phyloP scores from a whole-genome alignment of 768 basidiomycete genomes.

The Mycena epipterygia region DNA sequence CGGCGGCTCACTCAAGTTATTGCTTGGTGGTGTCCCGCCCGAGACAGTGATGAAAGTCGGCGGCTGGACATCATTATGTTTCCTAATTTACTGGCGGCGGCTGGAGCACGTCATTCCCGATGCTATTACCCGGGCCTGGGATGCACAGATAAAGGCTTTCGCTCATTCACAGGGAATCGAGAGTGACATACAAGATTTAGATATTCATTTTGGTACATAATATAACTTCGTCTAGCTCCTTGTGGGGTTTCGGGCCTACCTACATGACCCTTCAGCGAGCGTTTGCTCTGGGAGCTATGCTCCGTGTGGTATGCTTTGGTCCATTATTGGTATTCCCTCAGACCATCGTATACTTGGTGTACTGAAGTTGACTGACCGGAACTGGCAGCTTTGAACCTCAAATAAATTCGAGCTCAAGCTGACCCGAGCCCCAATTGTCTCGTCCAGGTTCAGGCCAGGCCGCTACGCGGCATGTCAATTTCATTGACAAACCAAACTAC shows the following conservation, averaged over 20 bases:
- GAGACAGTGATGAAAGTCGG: conserved; percentile 20
- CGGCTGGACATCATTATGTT: conserved; percentile 20
- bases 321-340: conserved; percentile 9
- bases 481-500: background rate
- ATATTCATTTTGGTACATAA: conserved; percentile 1
- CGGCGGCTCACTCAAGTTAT: conserved; percentile 10
- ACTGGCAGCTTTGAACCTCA: background rate
- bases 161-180: background rate
- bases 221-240: conserved; percentile 13
- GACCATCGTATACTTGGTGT: conserved; percentile 21
- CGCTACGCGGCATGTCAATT: background rate
- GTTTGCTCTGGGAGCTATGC: conserved; percentile 27
- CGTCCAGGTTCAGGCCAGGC: background rate
- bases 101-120: conserved; percentile 15
- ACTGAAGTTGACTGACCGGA: conserved; percentile 15
- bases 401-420: background rate
- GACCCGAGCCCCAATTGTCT: background rate
- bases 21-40: conserved; percentile 10
- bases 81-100: background rate
- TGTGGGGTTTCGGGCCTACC: background rate
- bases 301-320: conserved; percentile 27
- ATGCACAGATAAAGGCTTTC: conserved; percentile 3
- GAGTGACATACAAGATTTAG: background rate
- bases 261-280: conserved; percentile 14
- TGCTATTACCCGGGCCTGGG: conserved; percentile 12